Base-by-base conservation (phyloP, 371 early-diverging fungal genomes). In the Polyrhizophydium stewartii region DNA sequence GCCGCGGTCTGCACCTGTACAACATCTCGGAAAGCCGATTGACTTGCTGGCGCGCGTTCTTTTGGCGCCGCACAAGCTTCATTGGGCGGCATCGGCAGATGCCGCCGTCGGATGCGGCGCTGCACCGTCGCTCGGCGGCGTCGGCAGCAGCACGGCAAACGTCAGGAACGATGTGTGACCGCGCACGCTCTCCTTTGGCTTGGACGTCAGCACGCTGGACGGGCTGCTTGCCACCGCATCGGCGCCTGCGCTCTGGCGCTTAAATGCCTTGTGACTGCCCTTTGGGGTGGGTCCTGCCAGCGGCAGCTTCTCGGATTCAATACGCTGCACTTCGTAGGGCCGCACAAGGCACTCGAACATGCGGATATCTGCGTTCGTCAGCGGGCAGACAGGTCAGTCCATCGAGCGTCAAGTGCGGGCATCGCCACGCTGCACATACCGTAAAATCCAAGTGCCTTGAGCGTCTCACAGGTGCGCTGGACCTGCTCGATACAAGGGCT, bases 401-500 rank as follows among this genome's bases (percentile, higher is more conserved):
- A 35, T 37, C 38, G 16, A 37, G 7, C 38, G 38, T 37, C 38
- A 16, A 16, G 10, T 16, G 16, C 10, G n/a, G n/a, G n/a, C n/a
- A n/a, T n/a, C n/a, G n/a, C n/a, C n/a, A n/a, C n/a, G 40, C 27
- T 10, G 28, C 21, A 53, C 75, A 58, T 77, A 87, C 89, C 87
- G 55, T 81, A 78, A 77, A 91, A 96, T 2, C 90, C 92, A 56
- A 86, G 74, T 33, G 88, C 85, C 22, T 85, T 82, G 60, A 96
- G 68, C 33, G 88, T 89, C 19, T 74, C 66, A 3, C 88, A 64
- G 7, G 96, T 89, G 52, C 79, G 73, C 58, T 88, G 86, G 25
- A 97, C 94, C 71, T 97, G 97, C 73, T 97, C 98, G 49, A 97
- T 93, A 61, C 95, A 94, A 1, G 98, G 98, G 60, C 92, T 91